These are phyloP conservation scores for Chlamydomonas schloesseri DNA, from an alignment of 139 green algal species.

Conservation along the genomic window DNA sequence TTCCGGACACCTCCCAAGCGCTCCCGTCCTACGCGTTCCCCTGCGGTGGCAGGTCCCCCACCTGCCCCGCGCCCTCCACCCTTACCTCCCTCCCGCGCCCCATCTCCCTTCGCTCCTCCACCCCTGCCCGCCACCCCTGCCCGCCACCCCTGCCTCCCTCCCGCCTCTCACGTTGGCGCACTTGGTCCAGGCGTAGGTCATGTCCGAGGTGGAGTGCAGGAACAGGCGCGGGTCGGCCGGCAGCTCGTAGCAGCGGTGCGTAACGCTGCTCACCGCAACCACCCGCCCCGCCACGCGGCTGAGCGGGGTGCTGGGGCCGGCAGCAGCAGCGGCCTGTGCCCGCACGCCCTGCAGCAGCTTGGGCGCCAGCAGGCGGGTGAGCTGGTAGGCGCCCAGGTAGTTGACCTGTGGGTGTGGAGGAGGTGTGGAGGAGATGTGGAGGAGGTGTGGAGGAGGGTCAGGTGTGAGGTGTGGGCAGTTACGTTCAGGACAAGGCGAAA, in stretches of 20 bases:
- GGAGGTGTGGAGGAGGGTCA: no score
- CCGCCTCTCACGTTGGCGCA: conserved; percentile 65
- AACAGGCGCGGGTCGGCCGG: conserved; percentile 48
- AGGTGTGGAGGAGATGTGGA: no score
- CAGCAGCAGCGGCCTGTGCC: no score
- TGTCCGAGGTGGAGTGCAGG: conserved; percentile 34
- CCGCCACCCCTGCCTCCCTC: neutral
- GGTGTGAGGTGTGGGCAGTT: no score
- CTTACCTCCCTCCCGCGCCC: no score
- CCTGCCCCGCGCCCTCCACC: neutral
- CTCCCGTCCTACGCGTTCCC: no score
- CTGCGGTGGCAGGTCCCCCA: no score
- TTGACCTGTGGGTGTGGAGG: conserved; percentile 72
- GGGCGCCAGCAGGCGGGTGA: conserved; percentile 78
- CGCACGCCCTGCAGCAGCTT: conserved; percentile 51
- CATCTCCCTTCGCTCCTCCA: no score
- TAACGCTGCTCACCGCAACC: conserved; percentile 10
- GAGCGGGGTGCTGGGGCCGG: neutral
- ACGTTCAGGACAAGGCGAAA: no score
- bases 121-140: neutral
- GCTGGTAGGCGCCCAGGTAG: conserved; percentile 78
- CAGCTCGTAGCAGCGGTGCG: conserved; percentile 18
- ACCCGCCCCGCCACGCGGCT: neutral
- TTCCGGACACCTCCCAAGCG: no score
- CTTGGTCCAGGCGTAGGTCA: conserved; percentile 68